A percentile compares a stretch with the other conserved stretches of the same genome.
Evolutionary conservation across 2,329 filamentous ascomycete genomes (phyloP).

Genomic region (Cordyceps javanica): DNA sequence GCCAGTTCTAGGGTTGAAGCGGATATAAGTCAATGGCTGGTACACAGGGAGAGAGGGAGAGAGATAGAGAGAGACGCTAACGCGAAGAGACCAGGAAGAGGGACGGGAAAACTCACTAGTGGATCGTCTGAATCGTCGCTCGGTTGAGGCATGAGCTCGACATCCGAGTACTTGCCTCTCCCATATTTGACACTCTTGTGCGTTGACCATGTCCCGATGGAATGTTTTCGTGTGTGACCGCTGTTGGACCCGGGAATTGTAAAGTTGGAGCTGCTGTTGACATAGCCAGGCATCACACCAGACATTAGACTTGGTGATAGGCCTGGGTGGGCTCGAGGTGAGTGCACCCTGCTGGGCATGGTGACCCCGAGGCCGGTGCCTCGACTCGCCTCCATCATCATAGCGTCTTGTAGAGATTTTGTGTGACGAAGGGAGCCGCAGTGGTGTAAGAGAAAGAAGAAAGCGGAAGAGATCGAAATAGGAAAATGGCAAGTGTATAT

Average conservation of each 20-base stretch:
- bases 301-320: background rate
- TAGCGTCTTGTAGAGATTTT: background rate
- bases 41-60: background rate
- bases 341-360: background rate
- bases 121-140: constrained; percentile 50
- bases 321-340: background rate
- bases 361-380: background rate
- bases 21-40: background rate
- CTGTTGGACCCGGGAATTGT: background rate
- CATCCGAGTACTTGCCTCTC: constrained; percentile 33
- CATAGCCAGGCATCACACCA: background rate
- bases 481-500: background rate
- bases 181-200: constrained; percentile 39
- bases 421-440: too few relatives aligned
- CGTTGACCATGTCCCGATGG: constrained; percentile 14
- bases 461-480: background rate
- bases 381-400: background rate
- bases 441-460: background rate
- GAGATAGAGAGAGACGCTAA: background rate
- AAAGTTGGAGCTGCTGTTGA: constrained; percentile 6
- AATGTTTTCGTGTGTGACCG: constrained; percentile 11
- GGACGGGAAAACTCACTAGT: constrained; percentile 40
- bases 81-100: background rate
- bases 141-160: constrained; percentile 49
- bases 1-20: constrained; percentile 43